Evolutionary conservation across 441 rosid species (phyloP), one percentile per base, ranked within the genome.

Genomic region (Raphanus hybrid): DNA sequence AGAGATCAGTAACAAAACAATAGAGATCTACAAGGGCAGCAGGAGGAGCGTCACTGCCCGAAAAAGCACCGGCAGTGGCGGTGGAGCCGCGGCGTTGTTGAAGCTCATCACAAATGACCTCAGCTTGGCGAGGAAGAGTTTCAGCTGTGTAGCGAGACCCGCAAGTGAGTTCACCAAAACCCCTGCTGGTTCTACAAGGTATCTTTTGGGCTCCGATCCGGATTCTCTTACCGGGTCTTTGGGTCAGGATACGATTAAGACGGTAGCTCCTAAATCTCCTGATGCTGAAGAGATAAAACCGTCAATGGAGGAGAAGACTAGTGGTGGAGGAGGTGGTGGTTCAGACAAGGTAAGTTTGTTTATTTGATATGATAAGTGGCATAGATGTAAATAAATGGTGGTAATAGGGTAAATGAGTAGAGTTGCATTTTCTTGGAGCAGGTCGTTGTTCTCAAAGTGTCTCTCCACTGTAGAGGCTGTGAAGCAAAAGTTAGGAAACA

Each of bases 401-500:
- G 27, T 34, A 10, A 43, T n/a, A 41, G 39, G 69, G 70, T 59
- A 58, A 34, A 18, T 61, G 39, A 71, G 10, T 39, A 41, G 48
- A n/a, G 65, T 45, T 73, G 8, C 3, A 32, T 52, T 39, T 27
- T 58, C 37, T 1, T 41, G 73, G 48, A 66, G 29, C 73, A 94
- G 93, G 93, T 92, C 34, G 97, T 94, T 66, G 98, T 87, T 45
- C 74, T 94, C 83, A 89, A 91, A 83, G 98, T 94, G 78, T 94
- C 98, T 43, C 73, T 94, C 18, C 97, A 94, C 81, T 92, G 97
- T 81, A 94, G 79, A 87, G 97, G 94, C 41, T 94, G 97, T 74
- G 97, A 85, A 82, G 94, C 90, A 71, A 92, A 94, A 90, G 84
- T 94, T 55, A 89, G 94, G 82, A 94, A 94, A 74, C 98, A 94